phyloP scores from a whole-genome alignment of 2,329 filamentous ascomycete species.

The Ascochyta koolunga region DNA sequence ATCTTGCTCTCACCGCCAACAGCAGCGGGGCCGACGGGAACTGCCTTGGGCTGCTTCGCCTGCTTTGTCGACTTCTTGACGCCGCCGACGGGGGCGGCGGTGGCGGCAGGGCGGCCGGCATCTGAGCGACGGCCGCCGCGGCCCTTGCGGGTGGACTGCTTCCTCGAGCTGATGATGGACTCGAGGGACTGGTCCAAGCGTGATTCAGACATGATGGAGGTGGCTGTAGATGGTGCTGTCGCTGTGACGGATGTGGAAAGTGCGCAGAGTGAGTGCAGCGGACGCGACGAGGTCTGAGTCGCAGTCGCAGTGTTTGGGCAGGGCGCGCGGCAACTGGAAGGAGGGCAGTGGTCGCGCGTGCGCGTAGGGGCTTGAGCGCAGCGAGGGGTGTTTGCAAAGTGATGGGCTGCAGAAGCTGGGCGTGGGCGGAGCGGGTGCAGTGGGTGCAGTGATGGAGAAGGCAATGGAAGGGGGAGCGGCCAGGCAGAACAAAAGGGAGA shows the following conservation, averaged over 20 bases:
- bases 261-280: slow-evolving; percentile 22
- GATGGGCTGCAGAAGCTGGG: slow-evolving; percentile 13
- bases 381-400: slow-evolving; percentile 14
- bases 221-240: slow-evolving; percentile 11
- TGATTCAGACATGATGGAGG: slow-evolving; percentile 52
- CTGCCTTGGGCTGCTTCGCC: slow-evolving; percentile 64
- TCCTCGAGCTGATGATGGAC: slow-evolving; percentile 86
- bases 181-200: slow-evolving; percentile 98
- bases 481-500: slow-evolving; percentile 25
- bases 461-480: slow-evolving; percentile 8
- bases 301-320: slow-evolving; percentile 28
- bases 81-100: slow-evolving; percentile 79
- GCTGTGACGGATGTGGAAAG: slow-evolving; percentile 2
- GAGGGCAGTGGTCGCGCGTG: slow-evolving; percentile 21
- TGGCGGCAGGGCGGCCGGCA: slow-evolving; percentile 59
- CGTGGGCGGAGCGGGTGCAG: slow-evolving; percentile 6
- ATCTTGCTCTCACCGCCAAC: slow-evolving; percentile 86
- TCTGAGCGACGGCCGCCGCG: slow-evolving; percentile 53
- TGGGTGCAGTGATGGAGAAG: slow-evolving; percentile 18
- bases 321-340: slow-evolving; percentile 25
- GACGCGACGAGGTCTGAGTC: slow-evolving; percentile 22
- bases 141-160: slow-evolving; percentile 58
- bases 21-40: slow-evolving; percentile 68
- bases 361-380: slow-evolving; percentile 19
- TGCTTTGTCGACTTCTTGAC: slow-evolving; percentile 76